These are phyloP conservation scores for Cruciata laevipes DNA, from an alignment of 257 asterid genomes.

Conservation along the genomic window DNA sequence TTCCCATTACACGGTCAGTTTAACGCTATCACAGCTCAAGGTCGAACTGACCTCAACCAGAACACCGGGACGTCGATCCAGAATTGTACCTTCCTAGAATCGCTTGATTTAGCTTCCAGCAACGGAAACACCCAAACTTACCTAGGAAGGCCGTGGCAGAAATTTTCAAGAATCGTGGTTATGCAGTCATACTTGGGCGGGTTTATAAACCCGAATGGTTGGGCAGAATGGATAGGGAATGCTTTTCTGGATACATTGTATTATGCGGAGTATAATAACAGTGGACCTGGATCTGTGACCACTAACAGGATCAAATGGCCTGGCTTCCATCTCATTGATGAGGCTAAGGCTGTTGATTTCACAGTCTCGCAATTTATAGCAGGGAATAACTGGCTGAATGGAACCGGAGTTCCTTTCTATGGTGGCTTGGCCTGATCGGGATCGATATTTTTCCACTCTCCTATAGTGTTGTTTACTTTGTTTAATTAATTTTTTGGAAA, in stretches of 20 bases:
- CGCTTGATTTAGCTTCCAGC: constrained; percentile 33
- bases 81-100: constrained; percentile 34
- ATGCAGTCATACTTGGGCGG: constrained; percentile 41
- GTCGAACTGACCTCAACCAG: constrained; percentile 55
- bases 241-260: constrained; percentile 50
- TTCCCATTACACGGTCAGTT: constrained; percentile 44
- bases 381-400: background rate
- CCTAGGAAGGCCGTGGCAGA: constrained; percentile 71
- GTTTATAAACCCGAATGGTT: constrained; percentile 42
- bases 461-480: background rate
- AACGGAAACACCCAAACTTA: constrained; percentile 22
- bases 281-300: constrained; percentile 48
- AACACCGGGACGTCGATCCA: constrained; percentile 67
- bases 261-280: constrained; percentile 53
- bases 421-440: constrained; percentile 25
- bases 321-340: constrained; percentile 38
- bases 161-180: constrained; percentile 48
- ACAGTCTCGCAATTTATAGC: background rate
- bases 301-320: constrained; percentile 50
- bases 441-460: background rate
- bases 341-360: constrained; percentile 30
- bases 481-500: too few relatives aligned
- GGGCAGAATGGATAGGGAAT: constrained; percentile 49
- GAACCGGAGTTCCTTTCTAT: background rate
- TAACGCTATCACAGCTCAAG: constrained; percentile 68